phyloP scores from a whole-genome alignment of 2,329 filamentous ascomycete genomes.

The Xylaria sp. region DNA sequence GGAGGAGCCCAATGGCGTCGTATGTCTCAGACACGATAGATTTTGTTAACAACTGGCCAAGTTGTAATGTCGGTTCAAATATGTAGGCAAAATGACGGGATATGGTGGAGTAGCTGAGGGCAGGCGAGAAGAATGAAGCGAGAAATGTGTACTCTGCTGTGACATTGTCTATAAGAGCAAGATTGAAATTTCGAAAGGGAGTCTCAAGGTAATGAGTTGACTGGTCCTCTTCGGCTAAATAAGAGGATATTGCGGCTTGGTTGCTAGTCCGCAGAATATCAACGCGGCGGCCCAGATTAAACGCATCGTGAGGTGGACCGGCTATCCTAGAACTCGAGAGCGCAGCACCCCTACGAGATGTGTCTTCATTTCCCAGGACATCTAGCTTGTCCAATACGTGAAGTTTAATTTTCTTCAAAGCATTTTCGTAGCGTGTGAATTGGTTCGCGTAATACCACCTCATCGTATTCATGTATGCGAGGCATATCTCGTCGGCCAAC shows the following conservation, averaged over 20 bases:
- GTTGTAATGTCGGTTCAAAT: slow-evolving; percentile 88
- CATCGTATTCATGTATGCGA: slow-evolving; percentile 98
- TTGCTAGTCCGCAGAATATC: slow-evolving; percentile 81
- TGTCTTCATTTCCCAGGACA: slow-evolving; percentile 82
- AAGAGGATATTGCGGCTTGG: slow-evolving; percentile 82
- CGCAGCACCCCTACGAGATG: slow-evolving; percentile 70
- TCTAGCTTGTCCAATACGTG: slow-evolving; percentile 87
- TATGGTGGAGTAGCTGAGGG: slow-evolving; percentile 78
- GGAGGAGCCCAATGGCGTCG: slow-evolving; percentile 85
- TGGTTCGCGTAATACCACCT: slow-evolving; percentile 96
- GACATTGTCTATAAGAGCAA: slow-evolving; percentile 92
- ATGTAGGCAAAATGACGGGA: slow-evolving; percentile 87
- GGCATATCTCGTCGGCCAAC: slow-evolving; percentile 89
- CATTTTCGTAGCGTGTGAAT: slow-evolving; percentile 86
- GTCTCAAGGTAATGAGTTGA: slow-evolving; percentile 87
- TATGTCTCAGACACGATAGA: slow-evolving; percentile 79
- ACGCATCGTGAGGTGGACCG: slow-evolving; percentile 81
- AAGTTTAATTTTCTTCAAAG: slow-evolving; percentile 85
- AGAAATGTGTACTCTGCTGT: slow-evolving; percentile 96
- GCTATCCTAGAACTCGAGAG: slow-evolving; percentile 63
- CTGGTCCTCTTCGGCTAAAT: slow-evolving; percentile 91
- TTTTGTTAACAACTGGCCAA: slow-evolving; percentile 82
- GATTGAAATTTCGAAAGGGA: slow-evolving; percentile 93
- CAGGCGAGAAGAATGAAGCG: slow-evolving; percentile 85
- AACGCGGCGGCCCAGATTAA: slow-evolving; percentile 86